Percentiles rank a stretch among this genome's conserved stretches.
Evolutionary conservation across 768 basidiomycete species (phyloP).

Genomic region (Lactarius trivialis): DNA sequence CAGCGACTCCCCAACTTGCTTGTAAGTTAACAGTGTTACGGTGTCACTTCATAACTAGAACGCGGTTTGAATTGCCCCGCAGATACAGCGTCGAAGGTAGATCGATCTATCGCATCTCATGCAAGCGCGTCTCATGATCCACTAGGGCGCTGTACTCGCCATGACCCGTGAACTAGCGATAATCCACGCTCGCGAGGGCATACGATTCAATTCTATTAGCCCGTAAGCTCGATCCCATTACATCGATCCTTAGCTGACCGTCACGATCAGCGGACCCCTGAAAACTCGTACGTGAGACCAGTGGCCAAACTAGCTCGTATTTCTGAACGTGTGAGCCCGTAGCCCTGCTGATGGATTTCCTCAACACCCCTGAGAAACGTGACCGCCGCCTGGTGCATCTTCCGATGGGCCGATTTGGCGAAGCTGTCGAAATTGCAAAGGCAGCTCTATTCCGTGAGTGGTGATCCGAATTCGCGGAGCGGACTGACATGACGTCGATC

Average conservation of each 20-base stretch:
- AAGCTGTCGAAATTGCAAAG: constrained; percentile 91
- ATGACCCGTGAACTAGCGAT: constrained; percentile 98
- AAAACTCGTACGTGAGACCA: constrained; percentile 68
- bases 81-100: constrained; percentile 94
- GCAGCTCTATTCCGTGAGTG: constrained; percentile 87
- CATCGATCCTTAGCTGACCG: constrained; percentile 10
- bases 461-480: constrained; percentile 1
- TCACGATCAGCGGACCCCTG: constrained; percentile 68
- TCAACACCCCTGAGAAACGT: constrained; percentile 92
- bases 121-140: constrained; percentile 7
- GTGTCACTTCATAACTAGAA: not conserved
- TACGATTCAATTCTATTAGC: constrained; percentile 92
- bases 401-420: constrained; percentile 96
- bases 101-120: not conserved
- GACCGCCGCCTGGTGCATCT: constrained; percentile 85
- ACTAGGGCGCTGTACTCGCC: constrained; percentile 89
- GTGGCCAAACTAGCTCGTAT: not conserved
- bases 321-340: constrained; percentile 7
- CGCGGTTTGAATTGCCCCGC: constrained; percentile 7
- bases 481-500: not conserved
- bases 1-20: constrained; percentile 97
- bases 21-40: constrained; percentile 47
- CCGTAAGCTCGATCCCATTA: constrained; percentile 53
- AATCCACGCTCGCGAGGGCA: constrained; percentile 96
- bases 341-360: constrained; percentile 98